Base-by-base conservation (phyloP, 2,329 filamentous ascomycete species). In the Calonectria hawksworthii region DNA sequence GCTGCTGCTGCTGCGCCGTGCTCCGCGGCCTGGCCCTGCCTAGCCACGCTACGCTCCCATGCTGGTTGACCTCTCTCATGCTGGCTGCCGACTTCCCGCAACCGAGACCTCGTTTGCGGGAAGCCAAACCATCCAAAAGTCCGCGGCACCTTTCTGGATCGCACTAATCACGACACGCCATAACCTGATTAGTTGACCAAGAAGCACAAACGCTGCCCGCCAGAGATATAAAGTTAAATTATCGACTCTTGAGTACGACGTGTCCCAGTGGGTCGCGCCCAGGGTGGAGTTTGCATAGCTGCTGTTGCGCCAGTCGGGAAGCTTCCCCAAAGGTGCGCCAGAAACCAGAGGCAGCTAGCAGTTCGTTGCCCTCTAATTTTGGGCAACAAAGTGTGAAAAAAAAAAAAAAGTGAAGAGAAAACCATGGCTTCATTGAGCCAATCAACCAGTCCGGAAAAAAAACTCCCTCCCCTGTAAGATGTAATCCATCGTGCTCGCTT, bases 221-320 rank as follows among this genome's bases (percentile, higher is more conserved):
- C 14, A 36, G 23, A 8, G 56, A 38, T 38, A 63, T 63, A 63
- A 38, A 63, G 56, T 63, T 63, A 63, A 63, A 63, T 63, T 63
- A 41, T 38, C 23, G 13, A 36, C 56, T 26, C 23, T 28, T 28
- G 23, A 28, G 56, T 63, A 63, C 34, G 36, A 63, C 56, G 34
- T 63, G 56, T 38, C 8, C 18, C 7, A 30, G 56, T 63, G 56
- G 34, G 54, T 54, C 51, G 26, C 10, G 2, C 28, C 13, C 34
- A 26, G 14, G 23, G 56, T 63, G 56, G 56, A 63, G 56, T 28
- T 28, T 26, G 34, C 23, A 23, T 6, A 23, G 23, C 7, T 26
- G 56, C 56, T 36, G 21, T 36, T n/a, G 9, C 28, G 16, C 56
- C 56, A 63, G 34, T 63, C 34, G 34, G 56, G 34, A 63, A 7